These are phyloP conservation scores for Penicillium steckii DNA, from an alignment of 495 filamentous ascomycete species.

Conservation along the genomic window DNA sequence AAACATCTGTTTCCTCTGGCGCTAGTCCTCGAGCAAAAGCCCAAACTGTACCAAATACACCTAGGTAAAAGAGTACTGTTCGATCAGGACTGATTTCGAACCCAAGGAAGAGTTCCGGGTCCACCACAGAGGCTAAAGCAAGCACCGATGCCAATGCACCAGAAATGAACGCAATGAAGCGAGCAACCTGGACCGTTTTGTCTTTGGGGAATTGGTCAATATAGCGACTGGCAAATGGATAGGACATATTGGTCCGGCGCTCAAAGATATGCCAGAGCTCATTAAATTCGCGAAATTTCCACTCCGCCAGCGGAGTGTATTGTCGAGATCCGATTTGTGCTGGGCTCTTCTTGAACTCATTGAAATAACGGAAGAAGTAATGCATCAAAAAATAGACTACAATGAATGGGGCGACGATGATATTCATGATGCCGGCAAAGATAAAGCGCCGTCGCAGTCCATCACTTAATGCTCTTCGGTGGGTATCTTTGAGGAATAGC, in stretches of 20 bases:
- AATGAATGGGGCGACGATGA: constrained; percentile 80
- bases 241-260: constrained; percentile 88
- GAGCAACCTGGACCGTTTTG: constrained; percentile 78
- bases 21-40: constrained; percentile 74
- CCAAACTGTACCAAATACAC: constrained; percentile 73
- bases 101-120: constrained; percentile 84
- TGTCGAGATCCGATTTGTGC: constrained; percentile 76
- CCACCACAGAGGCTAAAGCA: constrained; percentile 73
- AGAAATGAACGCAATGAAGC: constrained; percentile 82
- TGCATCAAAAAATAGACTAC: constrained; percentile 78
- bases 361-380: constrained; percentile 91
- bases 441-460: constrained; percentile 72
- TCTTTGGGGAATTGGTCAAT: constrained; percentile 96
- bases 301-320: constrained; percentile 91
- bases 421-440: constrained; percentile 81
- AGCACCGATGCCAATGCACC: constrained; percentile 84
- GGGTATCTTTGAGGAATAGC: constrained; percentile 76
- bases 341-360: constrained; percentile 92
- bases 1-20: constrained; percentile 84
- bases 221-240: constrained; percentile 87
- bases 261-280: constrained; percentile 91
- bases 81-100: constrained; percentile 86
- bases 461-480: constrained; percentile 74
- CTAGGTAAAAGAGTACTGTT: constrained; percentile 82
- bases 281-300: constrained; percentile 99